phyloP scores from a whole-genome alignment of 441 rosid genomes.

The Dalechampia spathulata region DNA sequence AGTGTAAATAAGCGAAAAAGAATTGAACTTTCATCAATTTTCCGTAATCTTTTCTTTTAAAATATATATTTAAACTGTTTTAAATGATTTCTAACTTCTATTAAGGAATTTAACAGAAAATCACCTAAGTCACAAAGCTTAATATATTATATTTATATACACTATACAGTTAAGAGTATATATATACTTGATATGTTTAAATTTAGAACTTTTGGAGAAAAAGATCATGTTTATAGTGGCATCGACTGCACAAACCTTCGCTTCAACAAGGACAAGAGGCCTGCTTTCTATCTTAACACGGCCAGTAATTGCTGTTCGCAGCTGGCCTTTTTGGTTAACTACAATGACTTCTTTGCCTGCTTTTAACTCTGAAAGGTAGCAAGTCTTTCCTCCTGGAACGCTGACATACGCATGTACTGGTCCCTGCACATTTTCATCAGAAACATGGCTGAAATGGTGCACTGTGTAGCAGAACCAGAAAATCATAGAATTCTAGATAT shows the following conservation, averaged over 20 bases:
- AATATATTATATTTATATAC: no score
- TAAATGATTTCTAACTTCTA: no score
- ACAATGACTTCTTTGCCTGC: constrained; percentile 67
- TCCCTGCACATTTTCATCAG: constrained; percentile 40
- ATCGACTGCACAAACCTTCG: constrained; percentile 43
- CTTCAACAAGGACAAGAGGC: constrained; percentile 63
- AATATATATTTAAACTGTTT: no score
- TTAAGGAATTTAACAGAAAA: no score
- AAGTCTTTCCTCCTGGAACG: constrained; percentile 79
- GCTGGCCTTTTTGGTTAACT: constrained; percentile 57
- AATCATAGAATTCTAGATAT: no score
- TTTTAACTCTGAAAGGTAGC: constrained; percentile 80
- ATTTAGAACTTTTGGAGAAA: neutral
- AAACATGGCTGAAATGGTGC: neutral
- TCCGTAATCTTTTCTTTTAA: no score
- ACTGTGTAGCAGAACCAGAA: neutral
- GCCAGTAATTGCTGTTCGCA: constrained; percentile 66
- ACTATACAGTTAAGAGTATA: no score
- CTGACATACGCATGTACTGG: constrained; percentile 82
- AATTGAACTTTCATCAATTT: no score
- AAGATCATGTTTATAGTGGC: neutral
- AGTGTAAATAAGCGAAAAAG: no score
- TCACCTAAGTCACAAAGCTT: no score
- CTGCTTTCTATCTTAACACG: constrained; percentile 85
- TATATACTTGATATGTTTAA: no score